Base-by-base conservation (phyloP, 345 rosid species). In the Schrenkiella parvula region DNA sequence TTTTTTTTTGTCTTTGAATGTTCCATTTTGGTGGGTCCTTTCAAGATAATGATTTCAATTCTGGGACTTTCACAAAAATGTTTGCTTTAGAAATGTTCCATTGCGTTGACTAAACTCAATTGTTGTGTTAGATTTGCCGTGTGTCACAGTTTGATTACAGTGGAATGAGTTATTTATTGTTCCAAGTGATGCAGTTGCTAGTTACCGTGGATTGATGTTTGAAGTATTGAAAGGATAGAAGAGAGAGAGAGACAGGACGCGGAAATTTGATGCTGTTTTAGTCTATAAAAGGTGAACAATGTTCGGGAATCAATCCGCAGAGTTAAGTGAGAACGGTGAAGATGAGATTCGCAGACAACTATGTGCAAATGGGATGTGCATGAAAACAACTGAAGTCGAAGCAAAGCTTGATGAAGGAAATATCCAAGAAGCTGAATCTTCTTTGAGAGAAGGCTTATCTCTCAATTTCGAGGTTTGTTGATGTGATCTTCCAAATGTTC, bases 401-500 rank as follows among this genome's bases (percentile, higher is more conserved):
- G 90, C 97, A 15, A 89, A 91, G 72, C 92, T 91, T 62, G 95
- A 93, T 80, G 85, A 83, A 69, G 97, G 96, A 64, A 91, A 93
- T 53, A 91, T 93, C 74, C 84, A 88, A 60, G 96, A 91, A 71
- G 98, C 98, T 8, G 98, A 93, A 79, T 88, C 92, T 68, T 93
- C 95, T 44, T 74, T 93, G 21, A 85, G 97, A 44, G 97, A 91
- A 81, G 95, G 98, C 41, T 81, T 89, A 54, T 85, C 91, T 0
- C 92, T 93, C 71, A 93, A 87, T 76, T 88, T 79, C 22, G 98
- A 91, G 93, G 98, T 89, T 55, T 59, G 32, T 26, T 28, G n/a
- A n/a, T 56, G 9, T 10, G 15, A 38, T 18, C 42, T 41, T 5
- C 26, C 22, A 8, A 22, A 73, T 51, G 44, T 32, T 25, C 25